These are phyloP conservation scores for Plasmodium gonderi DNA, from an alignment of 169 alveolate species.

Conservation along the genomic window DNA sequence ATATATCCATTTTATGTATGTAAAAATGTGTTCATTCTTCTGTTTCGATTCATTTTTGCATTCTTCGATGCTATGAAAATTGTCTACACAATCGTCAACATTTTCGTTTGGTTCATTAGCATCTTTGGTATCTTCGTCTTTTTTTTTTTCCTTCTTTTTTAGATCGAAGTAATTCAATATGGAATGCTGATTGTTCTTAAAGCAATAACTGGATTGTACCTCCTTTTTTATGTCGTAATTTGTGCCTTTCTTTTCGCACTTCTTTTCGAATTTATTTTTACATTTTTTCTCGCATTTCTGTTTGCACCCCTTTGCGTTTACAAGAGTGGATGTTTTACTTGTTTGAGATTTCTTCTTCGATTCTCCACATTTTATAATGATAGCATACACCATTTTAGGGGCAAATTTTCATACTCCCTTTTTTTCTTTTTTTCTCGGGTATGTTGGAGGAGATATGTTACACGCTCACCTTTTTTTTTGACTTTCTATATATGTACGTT, in stretches of 20 bases:
- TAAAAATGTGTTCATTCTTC: not conserved
- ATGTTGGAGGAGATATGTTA: too few relatives aligned
- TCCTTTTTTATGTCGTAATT: not conserved
- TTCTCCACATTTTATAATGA: conserved; percentile 16
- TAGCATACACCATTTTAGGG: conserved; percentile 68
- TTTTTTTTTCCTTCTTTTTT: conserved; percentile 31
- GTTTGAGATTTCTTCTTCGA: not conserved
- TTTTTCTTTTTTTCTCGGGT: not conserved
- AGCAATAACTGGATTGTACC: not conserved
- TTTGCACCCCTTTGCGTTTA: not conserved
- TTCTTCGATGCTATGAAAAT: conserved; percentile 27
- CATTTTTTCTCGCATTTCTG: too few relatives aligned
- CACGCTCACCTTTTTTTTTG: not conserved
- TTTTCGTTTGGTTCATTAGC: not conserved
- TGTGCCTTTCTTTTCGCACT: not conserved
- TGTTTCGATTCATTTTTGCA: conserved; percentile 5
- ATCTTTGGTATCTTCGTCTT: not conserved
- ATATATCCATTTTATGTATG: conserved; percentile 33
- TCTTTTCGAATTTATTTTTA: not conserved
- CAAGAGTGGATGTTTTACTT: not conserved
- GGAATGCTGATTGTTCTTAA: conserved; percentile 36
- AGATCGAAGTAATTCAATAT: conserved; percentile 46
- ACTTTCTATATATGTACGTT: not conserved
- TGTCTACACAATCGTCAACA: conserved; percentile 5
- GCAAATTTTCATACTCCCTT: not conserved